A percentile compares a stretch with the other conserved stretches of the same genome.
Evolutionary conservation across 2,329 filamentous ascomycete species (phyloP).

Genomic region (Xylaria sp.): DNA sequence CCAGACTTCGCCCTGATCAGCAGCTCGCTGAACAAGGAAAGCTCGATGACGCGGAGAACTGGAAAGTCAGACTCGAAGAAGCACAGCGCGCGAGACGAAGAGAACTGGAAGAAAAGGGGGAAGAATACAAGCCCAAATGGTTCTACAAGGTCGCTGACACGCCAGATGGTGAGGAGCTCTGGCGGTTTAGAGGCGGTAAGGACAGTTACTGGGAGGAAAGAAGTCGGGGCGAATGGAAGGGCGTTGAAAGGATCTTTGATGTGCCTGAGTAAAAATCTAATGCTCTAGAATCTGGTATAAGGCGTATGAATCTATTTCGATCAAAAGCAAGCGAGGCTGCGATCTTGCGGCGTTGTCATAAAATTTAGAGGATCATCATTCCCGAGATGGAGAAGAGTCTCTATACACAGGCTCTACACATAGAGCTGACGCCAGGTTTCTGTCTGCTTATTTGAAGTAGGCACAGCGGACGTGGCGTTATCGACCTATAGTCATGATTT

Average conservation of each 20-base stretch:
- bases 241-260: conserved; percentile 47
- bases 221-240: conserved; percentile 50
- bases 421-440: too few species aligned
- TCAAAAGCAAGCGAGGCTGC: conserved; percentile 1
- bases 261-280: conserved; percentile 33
- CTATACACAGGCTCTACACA: too few species aligned
- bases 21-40: conserved; percentile 83
- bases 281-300: conserved; percentile 1
- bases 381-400: background rate
- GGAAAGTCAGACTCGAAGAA: conserved; percentile 88
- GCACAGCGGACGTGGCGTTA: conserved; percentile 4
- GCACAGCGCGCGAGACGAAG: conserved; percentile 79
- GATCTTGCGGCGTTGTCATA: background rate
- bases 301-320: background rate
- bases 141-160: conserved; percentile 77
- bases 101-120: conserved; percentile 78
- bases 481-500: background rate
- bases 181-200: conserved; percentile 81
- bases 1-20: conserved; percentile 86
- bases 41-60: conserved; percentile 82
- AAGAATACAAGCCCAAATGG: conserved; percentile 81
- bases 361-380: background rate
- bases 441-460: background rate
- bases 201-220: conserved; percentile 96
- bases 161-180: conserved; percentile 72